Base-by-base conservation (phyloP, 352 stramenopile genomes). In the Blastocystis sp. region DNA sequence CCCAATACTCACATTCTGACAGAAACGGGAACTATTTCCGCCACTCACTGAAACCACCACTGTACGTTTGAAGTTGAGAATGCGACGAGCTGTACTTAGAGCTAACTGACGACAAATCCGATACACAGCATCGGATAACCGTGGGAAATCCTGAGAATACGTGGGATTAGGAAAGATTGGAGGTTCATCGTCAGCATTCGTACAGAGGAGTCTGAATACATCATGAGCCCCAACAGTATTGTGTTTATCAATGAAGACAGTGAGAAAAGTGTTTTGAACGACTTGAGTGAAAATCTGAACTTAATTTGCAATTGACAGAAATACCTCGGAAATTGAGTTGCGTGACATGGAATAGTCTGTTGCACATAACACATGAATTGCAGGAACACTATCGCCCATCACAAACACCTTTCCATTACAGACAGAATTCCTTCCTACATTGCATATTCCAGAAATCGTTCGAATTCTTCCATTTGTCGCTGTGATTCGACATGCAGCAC, bases 111-210 rank as follows among this genome's bases (percentile, higher is more conserved):
- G 37, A 49, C 65, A 77, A 0, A 77, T 24, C 24, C 32, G 37
- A 54, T 54, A 77, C 11, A 77, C n/a, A 12, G 65, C 65, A 77
- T 77, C 43, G 6, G 19, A 77, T 54, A 77, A 35, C 37, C 65
- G 65, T 37, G 37, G 65, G 5, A 52, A 49, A 49, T 77, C 65
- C 21, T 54, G 37, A 0, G 65, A 57, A 52, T 32, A 61, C 3
- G 19, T 61, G 3, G 24, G 1, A 37, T 42, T 42, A 4, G 59
- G 24, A n/a, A 42, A 35, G 32, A 46, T 21, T 7, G 67, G 16
- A 52, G 16, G n/a, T 21, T 12, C 16, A 16, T 59, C 39, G 14
- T 59, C 24, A 7, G 32, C 21, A n/a, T 32, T 32, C 3, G 67
- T 80, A 21, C 35, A 49, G 12, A 80, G 19, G 27, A 80, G 51